phyloP scores from a whole-genome alignment of 2,329 filamentous ascomycete species.

The Tolypocladium album region DNA sequence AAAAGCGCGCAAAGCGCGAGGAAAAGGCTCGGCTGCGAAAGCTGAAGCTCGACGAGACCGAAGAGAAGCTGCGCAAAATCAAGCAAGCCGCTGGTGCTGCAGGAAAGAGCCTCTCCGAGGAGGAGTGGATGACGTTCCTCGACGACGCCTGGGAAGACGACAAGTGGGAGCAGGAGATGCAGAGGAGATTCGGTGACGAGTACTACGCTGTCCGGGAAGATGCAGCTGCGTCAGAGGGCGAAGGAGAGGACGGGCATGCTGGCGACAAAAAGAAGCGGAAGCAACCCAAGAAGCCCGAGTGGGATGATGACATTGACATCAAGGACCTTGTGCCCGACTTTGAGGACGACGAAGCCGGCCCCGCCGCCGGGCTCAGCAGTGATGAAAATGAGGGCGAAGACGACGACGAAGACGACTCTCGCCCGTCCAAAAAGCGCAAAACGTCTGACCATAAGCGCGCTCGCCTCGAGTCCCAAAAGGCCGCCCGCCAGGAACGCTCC shows the following conservation, averaged over 20 bases:
- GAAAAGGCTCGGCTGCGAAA: constrained; percentile 78
- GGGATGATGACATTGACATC: constrained; percentile 97
- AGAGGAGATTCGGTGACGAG: constrained; percentile 73
- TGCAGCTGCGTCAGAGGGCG: constrained; percentile 55
- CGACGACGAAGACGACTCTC: constrained; percentile 29
- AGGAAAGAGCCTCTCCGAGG: constrained; percentile 54
- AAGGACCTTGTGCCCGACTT: constrained; percentile 84
- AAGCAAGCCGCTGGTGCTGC: constrained; percentile 76
- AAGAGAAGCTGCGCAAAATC: constrained; percentile 78
- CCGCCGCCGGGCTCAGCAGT: constrained; percentile 43
- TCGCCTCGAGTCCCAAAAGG: constrained; percentile 49
- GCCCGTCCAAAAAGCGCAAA: constrained; percentile 48
- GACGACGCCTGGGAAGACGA: constrained; percentile 84
- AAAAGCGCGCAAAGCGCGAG: constrained; percentile 63
- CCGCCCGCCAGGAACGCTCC: constrained; percentile 68
- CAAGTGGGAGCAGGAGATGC: constrained; percentile 86
- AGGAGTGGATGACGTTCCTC: constrained; percentile 76
- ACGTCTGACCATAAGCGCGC: constrained; percentile 50
- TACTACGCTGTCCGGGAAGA: constrained; percentile 74
- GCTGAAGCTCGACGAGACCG: constrained; percentile 82
- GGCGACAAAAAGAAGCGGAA: constrained; percentile 36
- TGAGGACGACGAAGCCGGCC: constrained; percentile 49
- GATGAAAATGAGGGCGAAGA: constrained; percentile 26
- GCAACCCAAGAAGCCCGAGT: constrained; percentile 52
- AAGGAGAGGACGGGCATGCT: constrained; percentile 47